Evolutionary conservation across 192 early-diverging fungal genomes (phyloP).

Genomic region (Coemansia sp.): DNA sequence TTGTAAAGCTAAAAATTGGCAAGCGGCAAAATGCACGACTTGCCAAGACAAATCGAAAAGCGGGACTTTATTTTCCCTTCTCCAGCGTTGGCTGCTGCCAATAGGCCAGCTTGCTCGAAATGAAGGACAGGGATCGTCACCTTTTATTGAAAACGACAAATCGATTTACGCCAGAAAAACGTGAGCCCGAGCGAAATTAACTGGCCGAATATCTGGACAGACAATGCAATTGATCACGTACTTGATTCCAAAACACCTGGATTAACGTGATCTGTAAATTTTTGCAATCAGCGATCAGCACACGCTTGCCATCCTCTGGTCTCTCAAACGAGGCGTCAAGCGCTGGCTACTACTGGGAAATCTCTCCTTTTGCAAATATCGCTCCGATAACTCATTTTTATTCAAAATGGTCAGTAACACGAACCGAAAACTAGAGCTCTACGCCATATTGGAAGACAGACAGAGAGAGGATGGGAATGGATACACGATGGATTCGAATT

Average conservation of each 20-base stretch:
- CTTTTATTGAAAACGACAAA: neutral
- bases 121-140: neutral
- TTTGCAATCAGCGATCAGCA: neutral
- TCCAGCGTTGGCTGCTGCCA: neutral
- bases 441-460: neutral
- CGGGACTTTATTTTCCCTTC: neutral
- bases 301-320: neutral
- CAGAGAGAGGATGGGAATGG: neutral
- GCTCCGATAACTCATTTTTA: neutral
- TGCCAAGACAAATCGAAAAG: neutral
- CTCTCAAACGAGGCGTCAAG: conserved; percentile 1
- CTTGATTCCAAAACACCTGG: neutral
- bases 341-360: neutral
- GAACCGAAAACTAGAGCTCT: neutral
- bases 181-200: neutral
- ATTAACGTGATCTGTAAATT: neutral
- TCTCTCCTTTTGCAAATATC: conserved; percentile 4
- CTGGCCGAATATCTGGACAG: neutral
- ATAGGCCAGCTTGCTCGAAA: neutral
- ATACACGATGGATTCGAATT: neutral
- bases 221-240: neutral
- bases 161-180: neutral
- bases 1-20: no score
- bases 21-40: no score
- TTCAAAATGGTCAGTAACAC: conserved; percentile 5